Evolutionary conservation across 768 basidiomycete species (phyloP).

Genomic region (Tulasnella sp.): DNA sequence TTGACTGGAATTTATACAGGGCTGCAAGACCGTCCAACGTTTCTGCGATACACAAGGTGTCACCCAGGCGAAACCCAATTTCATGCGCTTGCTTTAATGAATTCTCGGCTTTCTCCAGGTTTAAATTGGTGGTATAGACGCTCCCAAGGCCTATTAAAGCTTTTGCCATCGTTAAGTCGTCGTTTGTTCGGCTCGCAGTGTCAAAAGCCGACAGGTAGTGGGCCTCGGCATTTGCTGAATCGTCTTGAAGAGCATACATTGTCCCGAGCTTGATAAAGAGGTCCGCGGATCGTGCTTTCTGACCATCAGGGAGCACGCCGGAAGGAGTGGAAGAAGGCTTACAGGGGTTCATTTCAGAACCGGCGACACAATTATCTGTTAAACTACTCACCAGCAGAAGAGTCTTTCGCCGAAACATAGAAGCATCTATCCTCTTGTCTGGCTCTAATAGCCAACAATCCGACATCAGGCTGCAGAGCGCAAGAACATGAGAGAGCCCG

Average conservation of each 20-base stretch:
- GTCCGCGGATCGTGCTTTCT: background rate
- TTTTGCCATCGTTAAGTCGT: background rate
- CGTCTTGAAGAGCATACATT: background rate
- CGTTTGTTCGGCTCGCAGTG: background rate
- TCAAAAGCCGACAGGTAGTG: background rate
- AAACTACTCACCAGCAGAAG: background rate
- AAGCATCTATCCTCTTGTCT: background rate
- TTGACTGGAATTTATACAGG: background rate
- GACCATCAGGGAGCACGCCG: background rate
- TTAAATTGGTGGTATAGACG: background rate
- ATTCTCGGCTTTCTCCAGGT: too few species aligned
- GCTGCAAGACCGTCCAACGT: too few species aligned
- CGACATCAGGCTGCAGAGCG: background rate
- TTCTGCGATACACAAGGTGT: too few species aligned
- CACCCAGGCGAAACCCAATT: too few species aligned
- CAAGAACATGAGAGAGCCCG: background rate
- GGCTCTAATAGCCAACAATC: background rate
- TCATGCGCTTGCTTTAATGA: too few species aligned
- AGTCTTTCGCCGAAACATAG: background rate
- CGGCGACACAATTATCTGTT: background rate
- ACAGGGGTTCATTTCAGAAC: background rate
- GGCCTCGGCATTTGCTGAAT: background rate
- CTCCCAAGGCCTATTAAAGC: background rate
- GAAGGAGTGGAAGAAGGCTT: background rate
- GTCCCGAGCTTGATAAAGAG: background rate